A percentile compares a stretch with the other conserved stretches of the same genome.
Evolutionary conservation across 2,329 filamentous ascomycete species (phyloP).

Genomic region (Achaetomium macrosporum): DNA sequence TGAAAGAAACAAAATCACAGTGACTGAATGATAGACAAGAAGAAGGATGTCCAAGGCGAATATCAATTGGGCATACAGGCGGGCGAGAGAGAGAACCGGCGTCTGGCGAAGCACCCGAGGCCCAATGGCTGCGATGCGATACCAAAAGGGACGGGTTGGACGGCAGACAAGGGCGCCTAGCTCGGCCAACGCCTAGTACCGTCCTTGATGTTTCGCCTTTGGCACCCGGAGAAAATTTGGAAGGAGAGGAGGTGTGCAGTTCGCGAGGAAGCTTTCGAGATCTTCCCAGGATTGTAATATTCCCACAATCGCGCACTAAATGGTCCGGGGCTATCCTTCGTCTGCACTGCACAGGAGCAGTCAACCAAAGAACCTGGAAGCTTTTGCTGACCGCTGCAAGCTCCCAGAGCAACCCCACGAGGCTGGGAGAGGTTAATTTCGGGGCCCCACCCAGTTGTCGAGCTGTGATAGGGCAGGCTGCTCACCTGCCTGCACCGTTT

Average conservation of each 20-base stretch:
- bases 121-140: slow-evolving; percentile 17
- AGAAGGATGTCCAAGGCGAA: slow-evolving; percentile 16
- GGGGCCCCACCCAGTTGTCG: slow-evolving; percentile 13
- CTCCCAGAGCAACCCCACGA: slow-evolving; percentile 12
- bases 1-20: slow-evolving; percentile 13
- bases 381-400: slow-evolving; percentile 17
- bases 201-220: slow-evolving; percentile 10
- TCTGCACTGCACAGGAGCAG: slow-evolving; percentile 7
- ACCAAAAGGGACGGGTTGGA: slow-evolving; percentile 8
- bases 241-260: slow-evolving; percentile 5
- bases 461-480: slow-evolving; percentile 17
- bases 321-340: neutral
- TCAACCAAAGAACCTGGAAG: neutral
- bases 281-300: slow-evolving; percentile 11
- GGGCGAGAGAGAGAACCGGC: slow-evolving; percentile 10
- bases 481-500: slow-evolving; percentile 10
- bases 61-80: slow-evolving; percentile 19
- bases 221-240: slow-evolving; percentile 4
- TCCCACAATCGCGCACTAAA: slow-evolving; percentile 6
- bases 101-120: slow-evolving; percentile 15
- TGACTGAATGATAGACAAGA: slow-evolving; percentile 23
- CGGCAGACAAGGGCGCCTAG: slow-evolving; percentile 13
- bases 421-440: slow-evolving; percentile 20
- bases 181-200: slow-evolving; percentile 9
- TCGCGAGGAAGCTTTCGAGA: slow-evolving; percentile 2